Base-by-base conservation (phyloP, 2,329 filamentous ascomycete species). In the Geosmithia putterillii region DNA sequence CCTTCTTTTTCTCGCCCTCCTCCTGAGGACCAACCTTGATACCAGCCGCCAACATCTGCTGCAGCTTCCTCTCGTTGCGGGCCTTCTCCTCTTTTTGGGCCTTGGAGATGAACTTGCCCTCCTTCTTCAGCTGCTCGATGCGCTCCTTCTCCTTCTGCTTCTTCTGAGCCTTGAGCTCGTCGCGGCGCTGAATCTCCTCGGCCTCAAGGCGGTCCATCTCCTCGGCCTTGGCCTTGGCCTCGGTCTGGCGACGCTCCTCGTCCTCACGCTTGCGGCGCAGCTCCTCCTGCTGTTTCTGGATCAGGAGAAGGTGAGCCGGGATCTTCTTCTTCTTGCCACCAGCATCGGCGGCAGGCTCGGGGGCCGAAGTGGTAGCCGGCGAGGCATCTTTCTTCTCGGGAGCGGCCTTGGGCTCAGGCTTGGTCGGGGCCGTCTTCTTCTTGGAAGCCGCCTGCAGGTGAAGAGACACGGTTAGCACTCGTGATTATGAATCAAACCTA, bases 261-360 rank as follows among this genome's bases (percentile, higher is more conserved):
- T 85, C 82, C 55, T 88, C 83, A 54, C 82, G 70, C 45, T 65
- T 67, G 51, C 67, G 72, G 45, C 74, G 74, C n/a, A 85, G 65
- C 51, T 84, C 82, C 58, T 92, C 86, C 58, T 92, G 86, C 61
- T 90, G 83, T 66, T 83, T 85, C 66, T 90, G 85, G 25, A 94
- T 67, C 38, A 81, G 69, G 41, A 76, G 73, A 39, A 94, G 71
- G 44, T 81, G 81, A 44, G 85, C 70, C 12, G 85, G 83, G 17
- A 96, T 54, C 70, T 96, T 98, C 78, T 94, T 96, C 71, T 95
- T 95, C 63, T 77, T 77, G 46, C 67, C 69, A 38, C 77, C 81
- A 22, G 73, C 67, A 28, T 67, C 69, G 19, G 19, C 7, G 56
- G 21, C 80, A 23, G 73, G 67, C 34, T 67, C 69, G 12, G 66